phyloP scores from a whole-genome alignment of 1,284 basidiomycete genomes.

The Rhodotorula sp. region DNA sequence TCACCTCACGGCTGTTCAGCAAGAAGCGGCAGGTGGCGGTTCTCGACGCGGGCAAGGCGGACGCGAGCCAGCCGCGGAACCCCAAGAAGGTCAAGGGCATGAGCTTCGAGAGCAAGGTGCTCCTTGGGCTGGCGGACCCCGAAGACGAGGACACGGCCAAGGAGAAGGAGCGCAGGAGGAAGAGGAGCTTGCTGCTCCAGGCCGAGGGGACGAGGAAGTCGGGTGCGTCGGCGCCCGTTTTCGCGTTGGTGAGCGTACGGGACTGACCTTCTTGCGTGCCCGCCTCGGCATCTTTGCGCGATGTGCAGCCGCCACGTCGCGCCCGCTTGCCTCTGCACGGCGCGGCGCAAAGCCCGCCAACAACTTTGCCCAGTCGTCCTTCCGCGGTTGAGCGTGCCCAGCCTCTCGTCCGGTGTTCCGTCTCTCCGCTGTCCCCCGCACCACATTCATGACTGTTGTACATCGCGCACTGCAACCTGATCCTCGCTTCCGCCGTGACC shows the following conservation, averaged over 20 bases:
- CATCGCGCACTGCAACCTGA: neutral
- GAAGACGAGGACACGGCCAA: conserved; percentile 26
- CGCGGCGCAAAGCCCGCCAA: conserved; percentile 25
- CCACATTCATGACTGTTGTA: neutral
- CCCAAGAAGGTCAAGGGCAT: conserved; percentile 30
- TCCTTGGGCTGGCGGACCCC: conserved; percentile 34
- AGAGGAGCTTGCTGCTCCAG: conserved; percentile 31
- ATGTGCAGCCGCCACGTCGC: conserved; percentile 10
- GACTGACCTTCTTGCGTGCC: neutral
- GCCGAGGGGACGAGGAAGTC: conserved; percentile 35
- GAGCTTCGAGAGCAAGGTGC: conserved; percentile 31
- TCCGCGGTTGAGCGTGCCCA: conserved; percentile 5
- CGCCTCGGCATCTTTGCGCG: neutral
- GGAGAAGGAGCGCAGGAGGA: conserved; percentile 33
- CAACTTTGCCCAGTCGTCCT: conserved; percentile 31
- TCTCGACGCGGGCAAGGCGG: conserved; percentile 24
- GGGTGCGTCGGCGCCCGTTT: conserved; percentile 5
- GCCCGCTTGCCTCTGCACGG: conserved; percentile 29
- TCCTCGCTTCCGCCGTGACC: too few relatives aligned
- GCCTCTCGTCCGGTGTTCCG: neutral
- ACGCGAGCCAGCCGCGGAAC: conserved; percentile 22
- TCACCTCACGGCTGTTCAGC: conserved; percentile 38
- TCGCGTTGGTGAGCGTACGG: too few relatives aligned
- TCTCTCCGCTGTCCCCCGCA: neutral
- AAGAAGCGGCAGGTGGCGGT: conserved; percentile 40